Base-by-base conservation (phyloP, 2,329 filamentous ascomycete species). In the Bimuria novae-zelandiae region DNA sequence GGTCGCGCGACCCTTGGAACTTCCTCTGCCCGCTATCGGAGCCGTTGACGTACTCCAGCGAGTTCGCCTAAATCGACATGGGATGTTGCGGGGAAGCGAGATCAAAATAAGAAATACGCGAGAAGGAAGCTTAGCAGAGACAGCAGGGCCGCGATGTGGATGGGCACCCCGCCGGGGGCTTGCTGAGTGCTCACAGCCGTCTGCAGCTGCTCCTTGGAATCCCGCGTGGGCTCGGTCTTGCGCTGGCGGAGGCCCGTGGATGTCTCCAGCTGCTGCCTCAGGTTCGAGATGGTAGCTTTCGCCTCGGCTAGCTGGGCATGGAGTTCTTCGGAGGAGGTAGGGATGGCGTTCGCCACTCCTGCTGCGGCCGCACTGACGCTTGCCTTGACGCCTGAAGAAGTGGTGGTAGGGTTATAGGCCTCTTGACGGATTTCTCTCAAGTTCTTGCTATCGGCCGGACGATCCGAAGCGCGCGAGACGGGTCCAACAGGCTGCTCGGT, bases 91-190 rank as follows among this genome's bases (percentile, higher is more conserved):
- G 58, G 58, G 53, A 56, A 59, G 59, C 46, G 52, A 45, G 53
- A 56, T 81, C 86, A 99, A 77, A 99, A 99, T 80, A 99, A 92
- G 75, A 97, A 85, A 77, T 97, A 99, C 50, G 92, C 94, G 64
- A 97, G 83, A 70, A 99, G 77, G 79, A 99, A 99, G 80, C 90
- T 92, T 59, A 96, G 67, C 66, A 99, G 80, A 72, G 92, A 97
- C 37, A 99, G 79, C 19, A 85, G 80, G 19, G 94, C 93, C 39
- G 90, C 90, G 57, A 93, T 84, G 73, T 93, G 88, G 44, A 99
- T 85, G 0, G 94, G 87, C 3, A 99, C 93, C 19, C 94, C 93
- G 64, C 92, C 86, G 17, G 77, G 61, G 76, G 86, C 72, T 74
- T 83, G 75, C 49, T 76, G 73, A 39, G 76, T 62, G 77, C 81